A percentile compares a stretch with the other conserved stretches of the same genome.
Evolutionary conservation across 164 flowering plant species (phyloP).

Genomic region (Vitis rupestris): DNA sequence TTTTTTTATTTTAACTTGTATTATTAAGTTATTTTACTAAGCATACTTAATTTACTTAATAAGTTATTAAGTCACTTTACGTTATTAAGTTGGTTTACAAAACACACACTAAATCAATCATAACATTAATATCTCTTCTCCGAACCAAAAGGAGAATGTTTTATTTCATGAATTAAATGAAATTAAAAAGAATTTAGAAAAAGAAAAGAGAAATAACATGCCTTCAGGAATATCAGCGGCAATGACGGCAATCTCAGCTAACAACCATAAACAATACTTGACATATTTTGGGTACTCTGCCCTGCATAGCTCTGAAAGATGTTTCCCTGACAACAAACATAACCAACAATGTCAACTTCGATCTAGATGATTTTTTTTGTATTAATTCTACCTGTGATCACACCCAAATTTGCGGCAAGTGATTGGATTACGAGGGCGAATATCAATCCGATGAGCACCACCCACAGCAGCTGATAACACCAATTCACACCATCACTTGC

Average conservation of each 20-base stretch:
- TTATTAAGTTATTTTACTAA: too few relatives aligned
- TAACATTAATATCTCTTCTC: too few relatives aligned
- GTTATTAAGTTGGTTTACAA: too few relatives aligned
- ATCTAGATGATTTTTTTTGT: too few relatives aligned
- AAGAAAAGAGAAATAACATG: not conserved
- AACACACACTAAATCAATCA: too few relatives aligned
- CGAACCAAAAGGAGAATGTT: too few relatives aligned
- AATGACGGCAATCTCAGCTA: constrained; percentile 85
- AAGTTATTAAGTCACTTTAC: too few relatives aligned
- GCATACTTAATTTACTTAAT: too few relatives aligned
- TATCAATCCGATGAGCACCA: constrained; percentile 68
- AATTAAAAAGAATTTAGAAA: not conserved
- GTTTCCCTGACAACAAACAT: constrained; percentile 46
- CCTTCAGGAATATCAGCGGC: constrained; percentile 98
- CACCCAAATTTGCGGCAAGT: constrained; percentile 89
- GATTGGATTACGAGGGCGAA: constrained; percentile 91
- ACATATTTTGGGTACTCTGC: constrained; percentile 57
- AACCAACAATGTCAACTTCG: not conserved
- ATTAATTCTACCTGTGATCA: constrained; percentile 55
- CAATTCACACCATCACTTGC: not conserved
- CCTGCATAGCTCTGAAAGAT: constrained; percentile 68
- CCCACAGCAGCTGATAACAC: constrained; percentile 76
- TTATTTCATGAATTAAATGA: not conserved
- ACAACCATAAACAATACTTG: constrained; percentile 73
- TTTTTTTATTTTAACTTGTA: too few relatives aligned